Evolutionary conservation across 768 basidiomycete genomes (phyloP).

Genomic region (Gelatoporia subvermispora): DNA sequence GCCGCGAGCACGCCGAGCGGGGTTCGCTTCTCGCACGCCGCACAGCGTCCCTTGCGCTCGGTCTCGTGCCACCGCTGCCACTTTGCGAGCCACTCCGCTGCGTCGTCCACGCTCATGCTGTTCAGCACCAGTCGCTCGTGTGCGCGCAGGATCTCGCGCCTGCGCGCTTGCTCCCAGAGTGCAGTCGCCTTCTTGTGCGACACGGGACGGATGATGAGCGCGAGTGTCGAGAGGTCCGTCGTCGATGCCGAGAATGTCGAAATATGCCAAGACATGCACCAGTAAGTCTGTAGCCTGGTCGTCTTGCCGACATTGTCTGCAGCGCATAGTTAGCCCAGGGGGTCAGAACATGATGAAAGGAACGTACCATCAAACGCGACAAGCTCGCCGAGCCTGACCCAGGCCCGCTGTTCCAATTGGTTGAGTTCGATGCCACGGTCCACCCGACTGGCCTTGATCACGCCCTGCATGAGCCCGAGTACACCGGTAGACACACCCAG

Average conservation of each 20-base stretch:
- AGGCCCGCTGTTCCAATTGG: conserved; percentile 42
- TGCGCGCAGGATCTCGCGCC: conserved; percentile 29
- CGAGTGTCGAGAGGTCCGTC: conserved; percentile 51
- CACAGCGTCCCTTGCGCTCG: conserved; percentile 22
- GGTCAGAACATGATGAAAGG: background rate
- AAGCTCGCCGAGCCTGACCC: conserved; percentile 48
- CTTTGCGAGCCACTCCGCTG: conserved; percentile 35
- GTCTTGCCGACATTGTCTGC: conserved; percentile 25
- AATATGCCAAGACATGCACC: conserved; percentile 40
- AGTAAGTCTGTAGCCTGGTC: conserved; percentile 51
- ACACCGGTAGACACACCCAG: conserved; percentile 35
- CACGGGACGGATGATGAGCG: conserved; percentile 48
- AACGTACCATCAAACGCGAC: conserved; percentile 34
- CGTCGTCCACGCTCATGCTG: conserved; percentile 49
- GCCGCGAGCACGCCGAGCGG: conserved; percentile 47
- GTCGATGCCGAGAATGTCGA: conserved; percentile 36
- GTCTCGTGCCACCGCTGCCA: conserved; percentile 24
- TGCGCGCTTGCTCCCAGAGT: conserved; percentile 38
- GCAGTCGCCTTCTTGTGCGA: conserved; percentile 37
- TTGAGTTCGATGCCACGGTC: conserved; percentile 32
- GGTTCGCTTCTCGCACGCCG: conserved; percentile 23
- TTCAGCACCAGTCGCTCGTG: conserved; percentile 55
- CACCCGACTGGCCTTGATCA: conserved; percentile 23
- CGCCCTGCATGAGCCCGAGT: conserved; percentile 30
- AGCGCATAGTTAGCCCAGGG: conserved; percentile 12